phyloP scores from a whole-genome alignment of 768 basidiomycete genomes.

The Lentinula lateritia region DNA sequence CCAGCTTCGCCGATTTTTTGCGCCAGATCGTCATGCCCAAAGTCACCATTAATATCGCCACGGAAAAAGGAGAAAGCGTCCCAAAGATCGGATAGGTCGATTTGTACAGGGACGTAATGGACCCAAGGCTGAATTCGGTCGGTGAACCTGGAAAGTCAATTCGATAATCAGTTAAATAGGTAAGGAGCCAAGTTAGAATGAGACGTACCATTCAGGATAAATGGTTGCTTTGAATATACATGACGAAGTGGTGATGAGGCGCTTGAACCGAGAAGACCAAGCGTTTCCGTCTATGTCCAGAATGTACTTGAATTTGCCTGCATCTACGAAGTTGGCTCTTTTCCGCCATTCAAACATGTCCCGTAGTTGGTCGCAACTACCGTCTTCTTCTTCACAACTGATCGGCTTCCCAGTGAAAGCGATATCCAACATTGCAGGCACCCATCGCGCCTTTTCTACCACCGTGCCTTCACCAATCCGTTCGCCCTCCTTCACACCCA shows the following conservation, averaged over 20 bases:
- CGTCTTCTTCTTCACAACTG: slow-evolving; percentile 28
- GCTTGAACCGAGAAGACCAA: slow-evolving; percentile 67
- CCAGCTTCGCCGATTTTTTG: slow-evolving; percentile 47
- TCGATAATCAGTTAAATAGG: background rate
- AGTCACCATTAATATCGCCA: slow-evolving; percentile 50
- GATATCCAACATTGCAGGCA: slow-evolving; percentile 56
- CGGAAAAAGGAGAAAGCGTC: slow-evolving; percentile 73
- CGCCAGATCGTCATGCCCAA: slow-evolving; percentile 57
- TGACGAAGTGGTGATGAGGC: slow-evolving; percentile 56
- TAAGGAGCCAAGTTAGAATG: background rate
- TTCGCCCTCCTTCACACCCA: slow-evolving; percentile 22
- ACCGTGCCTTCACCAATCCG: slow-evolving; percentile 14
- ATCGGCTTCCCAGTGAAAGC: slow-evolving; percentile 44
- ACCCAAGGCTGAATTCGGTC: slow-evolving; percentile 63
- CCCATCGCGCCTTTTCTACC: slow-evolving; percentile 33
- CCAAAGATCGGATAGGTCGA: slow-evolving; percentile 63
- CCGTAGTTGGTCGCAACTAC: slow-evolving; percentile 39
- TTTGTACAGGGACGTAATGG: slow-evolving; percentile 67
- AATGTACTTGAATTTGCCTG: slow-evolving; percentile 57
- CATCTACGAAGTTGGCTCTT: slow-evolving; percentile 36
- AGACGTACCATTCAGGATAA: slow-evolving; percentile 64
- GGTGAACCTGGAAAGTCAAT: slow-evolving; percentile 36
- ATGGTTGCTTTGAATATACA: slow-evolving; percentile 66
- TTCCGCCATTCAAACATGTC: slow-evolving; percentile 45
- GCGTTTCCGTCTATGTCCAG: slow-evolving; percentile 62